A percentile compares a stretch with the other conserved stretches of the same genome.
phyloP scores from a whole-genome alignment of 2,329 filamentous ascomycete species.

The Apiospora rasikravindrae region DNA sequence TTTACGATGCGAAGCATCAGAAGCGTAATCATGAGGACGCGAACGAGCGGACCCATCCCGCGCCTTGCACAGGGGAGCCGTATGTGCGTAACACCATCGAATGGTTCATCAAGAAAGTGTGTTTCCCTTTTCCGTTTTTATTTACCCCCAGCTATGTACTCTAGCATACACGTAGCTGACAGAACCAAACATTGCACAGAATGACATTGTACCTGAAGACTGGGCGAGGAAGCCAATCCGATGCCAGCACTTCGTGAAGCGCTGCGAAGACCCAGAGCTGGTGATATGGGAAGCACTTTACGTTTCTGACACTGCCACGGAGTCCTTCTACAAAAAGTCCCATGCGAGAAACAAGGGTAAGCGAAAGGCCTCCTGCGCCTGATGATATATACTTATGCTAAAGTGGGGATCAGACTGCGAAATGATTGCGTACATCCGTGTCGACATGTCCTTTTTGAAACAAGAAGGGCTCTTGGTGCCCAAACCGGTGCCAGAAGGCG shows the following conservation, averaged over 20 bases:
- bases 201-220: background rate
- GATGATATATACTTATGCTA: background rate
- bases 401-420: background rate
- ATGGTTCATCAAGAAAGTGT: background rate
- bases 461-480: background rate
- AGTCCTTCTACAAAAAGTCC: background rate
- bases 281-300: background rate
- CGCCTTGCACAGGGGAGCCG: background rate
- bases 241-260: background rate
- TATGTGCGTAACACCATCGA: background rate
- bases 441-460: background rate
- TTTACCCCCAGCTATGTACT: background rate
- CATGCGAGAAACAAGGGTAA: background rate
- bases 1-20: background rate
- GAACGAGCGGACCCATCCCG: background rate
- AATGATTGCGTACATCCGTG: background rate
- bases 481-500: background rate
- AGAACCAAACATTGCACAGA: background rate
- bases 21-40: background rate
- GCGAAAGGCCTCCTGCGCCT: background rate
- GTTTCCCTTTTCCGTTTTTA: background rate
- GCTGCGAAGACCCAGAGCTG: background rate
- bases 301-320: background rate
- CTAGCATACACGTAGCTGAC: background rate
- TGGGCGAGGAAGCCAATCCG: background rate